Percentiles rank a stretch among this genome's conserved stretches.
These are phyloP conservation scores for Urochloa ruziziensis DNA, from an alignment of 176 grass and related monocot genomes.

Conservation along the genomic window DNA sequence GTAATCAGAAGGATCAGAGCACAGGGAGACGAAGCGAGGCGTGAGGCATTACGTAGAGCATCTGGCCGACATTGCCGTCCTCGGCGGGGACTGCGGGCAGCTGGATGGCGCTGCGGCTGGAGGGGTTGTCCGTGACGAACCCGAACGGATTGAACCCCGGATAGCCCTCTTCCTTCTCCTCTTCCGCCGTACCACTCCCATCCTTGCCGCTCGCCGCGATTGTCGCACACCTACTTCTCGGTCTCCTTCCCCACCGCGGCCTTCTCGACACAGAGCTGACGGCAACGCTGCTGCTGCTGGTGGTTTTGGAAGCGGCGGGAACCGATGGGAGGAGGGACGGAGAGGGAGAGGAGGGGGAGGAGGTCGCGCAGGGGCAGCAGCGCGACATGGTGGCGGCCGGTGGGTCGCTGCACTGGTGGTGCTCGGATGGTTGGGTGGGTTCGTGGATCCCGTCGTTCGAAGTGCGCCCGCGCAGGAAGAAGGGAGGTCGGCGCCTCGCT, in stretches of 20 bases:
- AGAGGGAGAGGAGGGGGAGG: not conserved
- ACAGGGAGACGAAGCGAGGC: not conserved
- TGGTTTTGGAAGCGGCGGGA: not conserved
- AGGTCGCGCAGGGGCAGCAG: conserved; percentile 32
- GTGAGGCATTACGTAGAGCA: conserved; percentile 77
- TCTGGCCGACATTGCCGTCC: conserved; percentile 96
- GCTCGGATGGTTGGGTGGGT: not conserved
- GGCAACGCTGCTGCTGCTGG: not conserved
- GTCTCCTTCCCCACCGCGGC: not conserved
- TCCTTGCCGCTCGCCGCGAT: conserved; percentile 36
- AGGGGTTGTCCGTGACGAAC: conserved; percentile 89
- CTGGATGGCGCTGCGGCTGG: conserved; percentile 80
- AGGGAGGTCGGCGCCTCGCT: not conserved
- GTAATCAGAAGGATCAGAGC: not conserved
- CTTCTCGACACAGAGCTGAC: not conserved
- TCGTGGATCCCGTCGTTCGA: not conserved
- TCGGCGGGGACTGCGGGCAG: conserved; percentile 73
- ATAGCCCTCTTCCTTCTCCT: not conserved
- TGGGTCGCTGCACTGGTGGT: not conserved
- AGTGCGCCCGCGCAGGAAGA: conserved; percentile 12
- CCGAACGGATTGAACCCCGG: conserved; percentile 83
- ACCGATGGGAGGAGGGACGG: not conserved
- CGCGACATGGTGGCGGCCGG: conserved; percentile 34
- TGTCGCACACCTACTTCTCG: not conserved
- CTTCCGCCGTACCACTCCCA: conserved; percentile 7